Conservation (phyloP, 192 early-diverging fungal genomes). For the Coemansia sp. region DNA sequence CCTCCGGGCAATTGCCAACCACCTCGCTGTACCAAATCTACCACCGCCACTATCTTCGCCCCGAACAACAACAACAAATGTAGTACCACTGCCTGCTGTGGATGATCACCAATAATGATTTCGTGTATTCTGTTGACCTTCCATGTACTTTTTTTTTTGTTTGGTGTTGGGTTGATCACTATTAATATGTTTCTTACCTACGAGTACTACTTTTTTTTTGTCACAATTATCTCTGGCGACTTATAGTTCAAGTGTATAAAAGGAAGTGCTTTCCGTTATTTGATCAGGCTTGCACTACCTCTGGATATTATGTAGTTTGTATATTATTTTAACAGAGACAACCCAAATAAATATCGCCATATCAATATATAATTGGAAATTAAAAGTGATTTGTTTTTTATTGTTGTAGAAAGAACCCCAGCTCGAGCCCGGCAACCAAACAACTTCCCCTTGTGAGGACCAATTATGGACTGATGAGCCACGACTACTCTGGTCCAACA, state of each 20-base stretch:
- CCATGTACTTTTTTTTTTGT: background rate
- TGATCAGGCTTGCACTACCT: background rate
- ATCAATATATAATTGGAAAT: too few relatives aligned
- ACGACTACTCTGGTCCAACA: too few relatives aligned
- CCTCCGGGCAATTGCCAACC: slow-evolving; percentile 39
- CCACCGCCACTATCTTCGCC: background rate
- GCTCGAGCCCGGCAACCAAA: too few relatives aligned
- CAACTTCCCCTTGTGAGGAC: too few relatives aligned
- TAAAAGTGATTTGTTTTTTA: too few relatives aligned
- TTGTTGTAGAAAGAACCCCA: too few relatives aligned
- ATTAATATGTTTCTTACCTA: background rate
- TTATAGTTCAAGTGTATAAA: background rate
- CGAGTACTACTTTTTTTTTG: too few relatives aligned
- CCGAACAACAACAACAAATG: background rate
- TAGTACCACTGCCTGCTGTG: background rate
- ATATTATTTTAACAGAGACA: too few relatives aligned
- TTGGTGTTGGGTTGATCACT: background rate
- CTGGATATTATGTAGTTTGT: too few relatives aligned
- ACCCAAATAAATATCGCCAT: too few relatives aligned
- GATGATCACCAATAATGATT: background rate
- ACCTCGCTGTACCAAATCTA: slow-evolving; percentile 20
- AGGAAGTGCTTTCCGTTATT: background rate
- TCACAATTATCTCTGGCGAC: background rate
- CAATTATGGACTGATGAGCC: too few relatives aligned
- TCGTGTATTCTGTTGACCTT: background rate